These are phyloP conservation scores for Pseudogymnoascus pannorum DNA, from an alignment of 2,329 filamentous ascomycete species.

Conservation along the genomic window DNA sequence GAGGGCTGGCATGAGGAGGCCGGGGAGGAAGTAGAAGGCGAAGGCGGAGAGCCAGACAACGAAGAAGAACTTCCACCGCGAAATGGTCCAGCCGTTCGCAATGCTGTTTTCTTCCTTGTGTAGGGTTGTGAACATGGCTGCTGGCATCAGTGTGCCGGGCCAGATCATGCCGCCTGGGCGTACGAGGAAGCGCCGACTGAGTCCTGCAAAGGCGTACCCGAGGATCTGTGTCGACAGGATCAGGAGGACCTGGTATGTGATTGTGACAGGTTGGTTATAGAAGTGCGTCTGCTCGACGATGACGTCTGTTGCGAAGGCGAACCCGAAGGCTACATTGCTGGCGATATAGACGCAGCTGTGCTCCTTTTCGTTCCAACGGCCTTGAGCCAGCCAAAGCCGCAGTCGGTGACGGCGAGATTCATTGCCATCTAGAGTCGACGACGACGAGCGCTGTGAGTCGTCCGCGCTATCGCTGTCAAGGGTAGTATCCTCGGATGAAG, in stretches of 20 bases:
- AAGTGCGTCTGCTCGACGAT: constrained; percentile 88
- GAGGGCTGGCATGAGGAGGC: constrained; percentile 72
- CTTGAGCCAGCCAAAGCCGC: constrained; percentile 71
- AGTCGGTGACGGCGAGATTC: constrained; percentile 31
- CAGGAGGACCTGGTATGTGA: constrained; percentile 73
- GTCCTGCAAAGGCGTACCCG: constrained; percentile 78
- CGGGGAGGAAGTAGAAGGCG: constrained; percentile 77
- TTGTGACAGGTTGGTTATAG: constrained; percentile 72
- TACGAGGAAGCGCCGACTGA: constrained; percentile 74
- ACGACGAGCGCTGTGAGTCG: constrained; percentile 15
- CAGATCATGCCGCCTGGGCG: constrained; percentile 86
- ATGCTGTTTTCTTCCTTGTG: constrained; percentile 78
- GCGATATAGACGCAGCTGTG: constrained; percentile 84
- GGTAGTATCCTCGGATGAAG: constrained; percentile 33
- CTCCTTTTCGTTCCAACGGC: constrained; percentile 81
- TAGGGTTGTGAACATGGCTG: constrained; percentile 80
- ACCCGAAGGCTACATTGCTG: constrained; percentile 84
- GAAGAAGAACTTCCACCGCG: constrained; percentile 78
- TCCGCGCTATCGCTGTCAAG: constrained; percentile 25
- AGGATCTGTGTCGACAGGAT: constrained; percentile 81
- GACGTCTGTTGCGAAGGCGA: constrained; percentile 82
- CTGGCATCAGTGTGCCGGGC: constrained; percentile 82
- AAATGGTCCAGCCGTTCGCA: constrained; percentile 76
- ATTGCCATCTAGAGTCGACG: constrained; percentile 12
- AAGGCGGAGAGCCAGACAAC: constrained; percentile 64